Conservation (phyloP, 2,329 filamentous ascomycete species). For the Aspergillus sp. region DNA sequence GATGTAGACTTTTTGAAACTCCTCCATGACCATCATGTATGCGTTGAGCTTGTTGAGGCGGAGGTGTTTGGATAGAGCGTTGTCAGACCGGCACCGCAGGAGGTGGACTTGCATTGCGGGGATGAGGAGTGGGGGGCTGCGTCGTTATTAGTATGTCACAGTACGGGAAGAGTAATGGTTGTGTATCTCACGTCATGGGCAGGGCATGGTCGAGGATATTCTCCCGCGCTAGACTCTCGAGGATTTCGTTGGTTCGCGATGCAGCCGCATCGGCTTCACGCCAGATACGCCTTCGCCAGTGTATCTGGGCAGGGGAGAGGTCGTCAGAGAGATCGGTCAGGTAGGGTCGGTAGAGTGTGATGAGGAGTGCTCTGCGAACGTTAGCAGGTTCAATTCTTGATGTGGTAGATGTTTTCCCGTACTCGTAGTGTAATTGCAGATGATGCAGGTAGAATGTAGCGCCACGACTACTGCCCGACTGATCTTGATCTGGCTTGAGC, state of each 20-base stretch:
- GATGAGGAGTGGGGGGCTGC: slow-evolving; percentile 33
- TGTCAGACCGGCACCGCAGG: slow-evolving; percentile 31
- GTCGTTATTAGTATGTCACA: no score
- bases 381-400: neutral
- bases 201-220: slow-evolving; percentile 27
- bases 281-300: slow-evolving; percentile 30
- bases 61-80: slow-evolving; percentile 30
- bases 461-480: slow-evolving; percentile 14
- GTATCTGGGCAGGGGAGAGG: slow-evolving; percentile 18
- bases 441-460: slow-evolving; percentile 31
- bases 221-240: slow-evolving; percentile 33
- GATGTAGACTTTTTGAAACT: slow-evolving; percentile 36
- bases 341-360: slow-evolving; percentile 36
- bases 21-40: slow-evolving; percentile 39
- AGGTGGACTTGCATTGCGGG: slow-evolving; percentile 41
- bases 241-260: slow-evolving; percentile 31
- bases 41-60: slow-evolving; percentile 37
- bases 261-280: slow-evolving; percentile 32
- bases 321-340: slow-evolving; percentile 27
- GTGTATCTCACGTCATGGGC: slow-evolving; percentile 33
- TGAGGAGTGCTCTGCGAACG: slow-evolving; percentile 29
- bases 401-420: no score
- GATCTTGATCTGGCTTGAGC: slow-evolving; percentile 23
- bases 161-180: neutral
- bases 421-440: slow-evolving; percentile 37